These are phyloP conservation scores for Akanthomyces lecanii DNA, from an alignment of 2,329 filamentous ascomycete species.

Conservation along the genomic window DNA sequence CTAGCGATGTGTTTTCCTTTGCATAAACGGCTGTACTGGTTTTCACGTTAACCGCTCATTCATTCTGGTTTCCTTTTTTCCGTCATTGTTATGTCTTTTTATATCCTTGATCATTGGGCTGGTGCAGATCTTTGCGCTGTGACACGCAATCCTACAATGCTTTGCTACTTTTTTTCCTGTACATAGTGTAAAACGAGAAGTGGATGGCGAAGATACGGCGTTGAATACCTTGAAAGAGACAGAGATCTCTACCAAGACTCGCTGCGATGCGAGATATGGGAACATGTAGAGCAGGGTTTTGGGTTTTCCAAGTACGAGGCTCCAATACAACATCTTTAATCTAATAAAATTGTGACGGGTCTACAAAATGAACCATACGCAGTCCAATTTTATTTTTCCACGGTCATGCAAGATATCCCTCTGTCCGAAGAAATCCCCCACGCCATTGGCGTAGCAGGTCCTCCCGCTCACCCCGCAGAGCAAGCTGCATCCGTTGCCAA, in stretches of 20 bases:
- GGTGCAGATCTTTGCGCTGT: conserved; percentile 1
- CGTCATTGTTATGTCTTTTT: neutral
- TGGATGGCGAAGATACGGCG: conserved; percentile 2
- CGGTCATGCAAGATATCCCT: neutral
- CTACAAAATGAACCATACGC: neutral
- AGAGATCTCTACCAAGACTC: neutral
- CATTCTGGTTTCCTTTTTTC: neutral
- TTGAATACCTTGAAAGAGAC: conserved; percentile 1
- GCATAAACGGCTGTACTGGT: neutral
- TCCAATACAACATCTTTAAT: neutral
- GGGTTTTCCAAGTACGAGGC: conserved; percentile 1
- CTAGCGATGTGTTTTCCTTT: conserved; percentile 29
- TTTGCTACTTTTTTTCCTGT: conserved; percentile 7
- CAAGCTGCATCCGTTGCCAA: neutral
- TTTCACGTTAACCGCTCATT: neutral
- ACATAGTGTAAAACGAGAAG: conserved; percentile 12
- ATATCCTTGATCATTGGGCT: neutral
- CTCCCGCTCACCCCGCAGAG: conserved; percentile 2
- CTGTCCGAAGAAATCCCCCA: conserved; percentile 6
- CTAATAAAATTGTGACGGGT: neutral
- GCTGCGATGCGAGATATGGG: neutral
- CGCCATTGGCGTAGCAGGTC: neutral
- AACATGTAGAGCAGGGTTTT: neutral
- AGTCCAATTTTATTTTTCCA: neutral
- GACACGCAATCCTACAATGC: neutral